Evolutionary conservation across 1,284 basidiomycete genomes (phyloP).

Genomic region (Irpex sp.): DNA sequence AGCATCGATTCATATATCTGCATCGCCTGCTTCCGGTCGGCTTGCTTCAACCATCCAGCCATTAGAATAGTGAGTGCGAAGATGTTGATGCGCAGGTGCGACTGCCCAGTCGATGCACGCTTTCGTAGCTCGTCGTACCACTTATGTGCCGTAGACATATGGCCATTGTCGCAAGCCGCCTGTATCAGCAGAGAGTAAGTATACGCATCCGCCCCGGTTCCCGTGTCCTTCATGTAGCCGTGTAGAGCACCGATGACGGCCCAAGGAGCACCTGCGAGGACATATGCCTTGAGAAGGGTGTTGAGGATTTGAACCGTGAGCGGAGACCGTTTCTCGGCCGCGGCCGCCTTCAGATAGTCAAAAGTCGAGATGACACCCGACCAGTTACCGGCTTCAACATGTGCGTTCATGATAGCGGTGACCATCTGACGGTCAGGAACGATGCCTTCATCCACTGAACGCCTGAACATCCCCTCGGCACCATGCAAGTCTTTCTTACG

Average conservation of each 20-base stretch:
- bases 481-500: conserved; percentile 61
- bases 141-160: conserved; percentile 64
- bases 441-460: conserved; percentile 59
- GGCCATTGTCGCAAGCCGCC: conserved; percentile 76
- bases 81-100: conserved; percentile 43
- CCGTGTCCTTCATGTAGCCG: conserved; percentile 45
- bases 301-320: conserved; percentile 66
- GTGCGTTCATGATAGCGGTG: conserved; percentile 77
- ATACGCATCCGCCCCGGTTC: conserved; percentile 54
- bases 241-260: conserved; percentile 66
- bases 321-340: conserved; percentile 29
- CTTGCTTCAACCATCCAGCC: conserved; percentile 66
- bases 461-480: conserved; percentile 67
- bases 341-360: conserved; percentile 55
- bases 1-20: conserved; percentile 76
- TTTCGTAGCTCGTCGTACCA: conserved; percentile 70
- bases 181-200: conserved; percentile 82
- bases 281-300: conserved; percentile 82
- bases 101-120: conserved; percentile 31
- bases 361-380: conserved; percentile 68
- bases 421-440: conserved; percentile 64
- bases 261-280: conserved; percentile 79
- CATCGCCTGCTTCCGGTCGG: conserved; percentile 57
- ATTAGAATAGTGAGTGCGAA: conserved; percentile 86
- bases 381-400: conserved; percentile 84